Conservation (phyloP, 1,284 basidiomycete genomes). For the Limonomyces culmigenus region DNA sequence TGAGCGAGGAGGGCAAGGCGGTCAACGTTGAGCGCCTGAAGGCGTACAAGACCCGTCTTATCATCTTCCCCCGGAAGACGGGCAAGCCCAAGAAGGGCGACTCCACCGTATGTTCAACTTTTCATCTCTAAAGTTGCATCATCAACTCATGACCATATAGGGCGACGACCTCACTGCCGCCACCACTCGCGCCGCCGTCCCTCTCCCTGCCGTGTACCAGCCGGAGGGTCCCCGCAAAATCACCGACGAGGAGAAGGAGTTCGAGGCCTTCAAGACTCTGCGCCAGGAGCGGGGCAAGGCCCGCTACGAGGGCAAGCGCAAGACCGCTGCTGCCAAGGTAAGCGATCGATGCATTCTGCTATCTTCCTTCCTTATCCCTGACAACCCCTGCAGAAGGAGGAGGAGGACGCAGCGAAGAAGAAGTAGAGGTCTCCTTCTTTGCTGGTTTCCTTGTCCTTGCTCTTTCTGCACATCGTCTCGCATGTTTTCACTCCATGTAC, state of each 20-base stretch:
- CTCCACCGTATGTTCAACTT: conserved; percentile 48
- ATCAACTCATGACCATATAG: conserved; percentile 20
- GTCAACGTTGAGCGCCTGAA: conserved; percentile 92
- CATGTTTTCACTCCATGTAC: too few relatives aligned
- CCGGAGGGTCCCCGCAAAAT: conserved; percentile 89
- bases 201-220: conserved; percentile 52
- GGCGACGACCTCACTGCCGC: conserved; percentile 73
- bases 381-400: conserved; percentile 51
- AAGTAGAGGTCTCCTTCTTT: too few relatives aligned
- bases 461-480: too few relatives aligned
- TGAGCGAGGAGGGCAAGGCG: conserved; percentile 94
- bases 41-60: conserved; percentile 77
- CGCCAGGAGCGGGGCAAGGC: conserved; percentile 75
- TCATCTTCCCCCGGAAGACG: conserved; percentile 93
- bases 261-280: conserved; percentile 81
- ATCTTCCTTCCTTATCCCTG: conserved; percentile 4
- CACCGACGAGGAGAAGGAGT: conserved; percentile 80
- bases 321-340: conserved; percentile 66
- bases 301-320: conserved; percentile 80
- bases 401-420: conserved; percentile 87
- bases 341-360: conserved; percentile 13
- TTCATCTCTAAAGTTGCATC: conserved; percentile 2
- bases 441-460: too few relatives aligned
- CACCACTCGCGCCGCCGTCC: conserved; percentile 57
- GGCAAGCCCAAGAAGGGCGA: conserved; percentile 94